A percentile compares a stretch with the other conserved stretches of the same genome.
Evolutionary conservation across 495 filamentous ascomycete genomes (phyloP).

Genomic region (Talaromyces thailandensis): DNA sequence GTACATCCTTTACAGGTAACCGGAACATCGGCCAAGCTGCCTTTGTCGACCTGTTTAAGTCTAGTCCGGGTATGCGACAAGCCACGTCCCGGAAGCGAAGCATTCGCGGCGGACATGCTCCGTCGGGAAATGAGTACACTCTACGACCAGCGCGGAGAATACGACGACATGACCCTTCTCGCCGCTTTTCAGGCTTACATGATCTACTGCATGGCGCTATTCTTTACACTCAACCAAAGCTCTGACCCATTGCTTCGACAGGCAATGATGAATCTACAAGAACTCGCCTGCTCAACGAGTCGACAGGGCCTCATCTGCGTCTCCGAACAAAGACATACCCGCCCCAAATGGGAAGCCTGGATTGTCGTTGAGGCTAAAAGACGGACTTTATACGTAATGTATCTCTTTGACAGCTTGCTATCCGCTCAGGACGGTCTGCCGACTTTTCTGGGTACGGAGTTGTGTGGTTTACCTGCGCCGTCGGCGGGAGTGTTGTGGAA

Average conservation of each 20-base stretch:
- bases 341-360: conserved; percentile 41
- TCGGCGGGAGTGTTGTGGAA: conserved; percentile 28
- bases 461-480: conserved; percentile 29
- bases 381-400: conserved; percentile 39
- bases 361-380: conserved; percentile 36
- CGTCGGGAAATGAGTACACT: conserved; percentile 32
- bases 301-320: conserved; percentile 30
- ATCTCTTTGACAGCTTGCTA: conserved; percentile 37
- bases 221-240: conserved; percentile 24
- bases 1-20: conserved; percentile 27
- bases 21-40: conserved; percentile 11
- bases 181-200: conserved; percentile 41
- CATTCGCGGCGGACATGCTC: conserved; percentile 18
- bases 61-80: conserved; percentile 32
- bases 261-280: conserved; percentile 37
- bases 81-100: conserved; percentile 29
- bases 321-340: conserved; percentile 24
- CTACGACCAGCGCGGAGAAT: conserved; percentile 18
- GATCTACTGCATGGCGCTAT: conserved; percentile 33
- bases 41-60: conserved; percentile 35
- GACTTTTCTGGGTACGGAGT: conserved; percentile 34
- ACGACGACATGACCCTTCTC: conserved; percentile 26
- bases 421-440: conserved; percentile 31
- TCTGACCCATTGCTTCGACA: conserved; percentile 20
- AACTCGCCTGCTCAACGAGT: conserved; percentile 28